Evolutionary conservation across 2,329 filamentous ascomycete species (phyloP).

Genomic region (Tolypocladium capitatum): DNA sequence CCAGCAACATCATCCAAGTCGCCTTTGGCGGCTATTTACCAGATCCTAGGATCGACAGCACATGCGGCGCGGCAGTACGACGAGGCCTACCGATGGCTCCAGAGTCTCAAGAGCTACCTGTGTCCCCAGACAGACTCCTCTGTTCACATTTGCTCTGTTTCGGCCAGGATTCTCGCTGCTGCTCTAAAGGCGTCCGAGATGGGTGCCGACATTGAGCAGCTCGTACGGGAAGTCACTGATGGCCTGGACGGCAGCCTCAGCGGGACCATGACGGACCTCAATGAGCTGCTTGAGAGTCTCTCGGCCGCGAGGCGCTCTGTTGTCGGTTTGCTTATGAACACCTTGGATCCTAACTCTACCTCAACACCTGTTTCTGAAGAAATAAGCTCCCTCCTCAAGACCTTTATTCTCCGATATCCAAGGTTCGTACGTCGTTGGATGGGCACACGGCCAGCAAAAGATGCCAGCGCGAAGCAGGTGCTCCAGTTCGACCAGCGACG

Average conservation of each 20-base stretch:
- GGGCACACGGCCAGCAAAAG: slow-evolving; percentile 39
- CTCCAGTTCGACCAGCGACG: slow-evolving; percentile 49
- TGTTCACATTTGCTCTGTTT: slow-evolving; percentile 36
- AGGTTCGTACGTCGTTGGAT: slow-evolving; percentile 49
- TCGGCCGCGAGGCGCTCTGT: slow-evolving; percentile 41
- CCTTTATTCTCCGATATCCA: slow-evolving; percentile 44
- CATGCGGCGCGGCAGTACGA: slow-evolving; percentile 30
- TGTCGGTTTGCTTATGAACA: slow-evolving; percentile 31
- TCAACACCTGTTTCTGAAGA: slow-evolving; percentile 4
- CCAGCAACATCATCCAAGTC: slow-evolving; percentile 25
- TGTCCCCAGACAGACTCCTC: slow-evolving; percentile 28
- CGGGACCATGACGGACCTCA: slow-evolving; percentile 44
- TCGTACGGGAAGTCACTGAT: slow-evolving; percentile 36
- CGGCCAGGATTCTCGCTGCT: slow-evolving; percentile 41
- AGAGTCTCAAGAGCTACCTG: slow-evolving; percentile 27
- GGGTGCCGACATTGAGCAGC: slow-evolving; percentile 23
- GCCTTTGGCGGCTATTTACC: slow-evolving; percentile 34
- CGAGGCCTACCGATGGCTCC: slow-evolving; percentile 43
- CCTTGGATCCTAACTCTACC: slow-evolving; percentile 8
- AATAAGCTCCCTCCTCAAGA: slow-evolving; percentile 32
- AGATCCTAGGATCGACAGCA: slow-evolving; percentile 36
- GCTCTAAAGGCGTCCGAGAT: slow-evolving; percentile 31
- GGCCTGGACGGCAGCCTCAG: slow-evolving; percentile 45
- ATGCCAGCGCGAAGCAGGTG: slow-evolving; percentile 40
- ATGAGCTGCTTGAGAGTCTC: slow-evolving; percentile 45